These are phyloP conservation scores for Penicillium ucsense DNA, from an alignment of 495 filamentous ascomycete genomes.

Conservation along the genomic window DNA sequence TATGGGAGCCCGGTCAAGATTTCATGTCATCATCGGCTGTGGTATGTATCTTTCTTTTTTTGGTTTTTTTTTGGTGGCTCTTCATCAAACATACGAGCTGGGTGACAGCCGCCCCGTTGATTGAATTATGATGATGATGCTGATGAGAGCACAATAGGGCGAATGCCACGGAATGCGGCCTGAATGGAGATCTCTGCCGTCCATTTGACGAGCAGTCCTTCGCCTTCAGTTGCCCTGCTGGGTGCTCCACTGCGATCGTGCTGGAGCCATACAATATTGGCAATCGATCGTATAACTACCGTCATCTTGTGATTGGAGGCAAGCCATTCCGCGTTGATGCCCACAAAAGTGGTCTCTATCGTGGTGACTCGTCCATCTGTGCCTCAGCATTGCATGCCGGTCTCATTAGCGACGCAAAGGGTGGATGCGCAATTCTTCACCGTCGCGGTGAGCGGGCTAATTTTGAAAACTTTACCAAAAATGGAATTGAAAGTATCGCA, in stretches of 20 bases:
- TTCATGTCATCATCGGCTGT: conserved; percentile 41
- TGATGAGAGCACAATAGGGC: conserved; percentile 13
- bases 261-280: conserved; percentile 66
- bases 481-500: conserved; percentile 55
- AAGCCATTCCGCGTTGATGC: conserved; percentile 34
- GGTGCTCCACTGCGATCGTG: conserved; percentile 51
- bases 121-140: not conserved
- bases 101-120: not conserved
- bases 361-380: conserved; percentile 72
- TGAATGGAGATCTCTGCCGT: conserved; percentile 61
- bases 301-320: conserved; percentile 59
- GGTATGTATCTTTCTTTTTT: conserved; percentile 22
- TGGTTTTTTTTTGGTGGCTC: not conserved
- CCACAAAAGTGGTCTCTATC: conserved; percentile 43
- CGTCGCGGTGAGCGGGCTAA: conserved; percentile 49
- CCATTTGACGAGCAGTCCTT: conserved; percentile 59
- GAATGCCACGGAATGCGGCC: conserved; percentile 52
- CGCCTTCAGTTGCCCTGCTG: conserved; percentile 66
- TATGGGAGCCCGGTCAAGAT: conserved; percentile 50
- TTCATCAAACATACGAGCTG: not conserved
- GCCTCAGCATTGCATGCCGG: conserved; percentile 66
- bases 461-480: conserved; percentile 39
- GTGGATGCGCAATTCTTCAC: conserved; percentile 64
- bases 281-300: conserved; percentile 53
- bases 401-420: conserved; percentile 48